Evolutionary conservation across 371 early-diverging fungal species (phyloP).

Genomic region (Phascolomyces articulosus): DNA sequence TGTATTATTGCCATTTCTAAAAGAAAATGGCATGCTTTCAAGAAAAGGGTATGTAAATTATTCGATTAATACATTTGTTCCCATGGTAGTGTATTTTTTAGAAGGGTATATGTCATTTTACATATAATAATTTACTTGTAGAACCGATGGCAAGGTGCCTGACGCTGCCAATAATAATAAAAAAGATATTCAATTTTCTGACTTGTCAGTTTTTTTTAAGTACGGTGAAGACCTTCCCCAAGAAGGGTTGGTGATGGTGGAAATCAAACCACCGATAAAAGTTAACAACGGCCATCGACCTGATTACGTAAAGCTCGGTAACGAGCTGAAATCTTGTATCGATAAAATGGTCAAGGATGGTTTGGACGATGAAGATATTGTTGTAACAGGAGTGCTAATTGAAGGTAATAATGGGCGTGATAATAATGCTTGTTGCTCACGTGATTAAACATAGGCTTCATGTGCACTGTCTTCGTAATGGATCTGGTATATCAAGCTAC

Average conservation of each 20-base stretch:
- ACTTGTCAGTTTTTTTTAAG: not conserved
- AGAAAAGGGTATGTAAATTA: not conserved
- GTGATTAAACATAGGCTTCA: not conserved
- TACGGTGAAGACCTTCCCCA: not conserved
- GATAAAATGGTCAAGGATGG: not conserved
- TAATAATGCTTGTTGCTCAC: not conserved
- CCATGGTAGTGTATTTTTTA: not conserved
- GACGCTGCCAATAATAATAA: not conserved
- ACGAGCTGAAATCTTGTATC: not conserved
- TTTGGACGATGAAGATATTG: not conserved
- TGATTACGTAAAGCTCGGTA: not conserved
- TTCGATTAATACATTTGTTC: not conserved
- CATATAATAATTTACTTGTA: constrained; percentile 2
- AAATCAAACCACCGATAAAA: not conserved
- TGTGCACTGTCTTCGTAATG: not conserved
- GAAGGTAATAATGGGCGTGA: not conserved
- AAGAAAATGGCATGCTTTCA: not conserved
- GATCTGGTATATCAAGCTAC: not conserved
- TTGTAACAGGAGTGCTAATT: not conserved
- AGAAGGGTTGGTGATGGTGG: not conserved
- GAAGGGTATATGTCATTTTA: not conserved
- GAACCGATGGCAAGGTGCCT: not conserved
- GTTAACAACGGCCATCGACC: not conserved
- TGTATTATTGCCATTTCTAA: not conserved
- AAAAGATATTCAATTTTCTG: not conserved